Base-by-base conservation (phyloP, 768 basidiomycete genomes). In the Boletus rubropictus region DNA sequence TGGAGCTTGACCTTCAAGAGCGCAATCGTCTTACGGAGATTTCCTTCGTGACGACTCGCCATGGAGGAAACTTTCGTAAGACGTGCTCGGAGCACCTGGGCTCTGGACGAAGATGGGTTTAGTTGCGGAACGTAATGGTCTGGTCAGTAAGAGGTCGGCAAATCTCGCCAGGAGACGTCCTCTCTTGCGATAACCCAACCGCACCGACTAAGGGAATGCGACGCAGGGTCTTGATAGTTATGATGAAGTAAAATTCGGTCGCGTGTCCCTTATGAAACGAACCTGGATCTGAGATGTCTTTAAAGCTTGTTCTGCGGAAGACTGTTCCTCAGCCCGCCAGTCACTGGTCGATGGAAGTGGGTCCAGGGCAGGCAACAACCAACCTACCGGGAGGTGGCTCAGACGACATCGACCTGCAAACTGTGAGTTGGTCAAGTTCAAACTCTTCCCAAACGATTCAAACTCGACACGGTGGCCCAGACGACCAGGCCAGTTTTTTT, bases 221-320 rank as follows among this genome's bases (percentile, higher is more conserved):
- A 42, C 31, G 24, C 37, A 43, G 38, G 34, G n/a, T 37, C 51
- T 37, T 44, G 39, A 43, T 32, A 33, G n/a, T n/a, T 15, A 46
- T 22, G 46, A 55, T 35, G 27, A 25, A 24, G 54, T 27, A 31
- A 46, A 47, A n/a, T 24, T 24, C 7, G 20, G 28, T 41, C 48
- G 40, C 45, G 36, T 49, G 51, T 48, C 33, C 33, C 39, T 29
- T 20, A 58, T 35, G 40, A 34, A 52, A 48, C 39, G 29, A 47
- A 41, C 56, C 47, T 48, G 21, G 21, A 59, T 54, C 59, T 45
- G 18, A 49, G 44, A 47, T 44, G 25, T 38, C 38, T 35, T 44
- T 24, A 22, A 29, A n/a, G 24, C 12, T 11, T 10, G 25, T 25
- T 49, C 21, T 28, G 28, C 18, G 25, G 12, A 25, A 47, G 32